phyloP scores from a whole-genome alignment of 2,329 filamentous ascomycete species.

The Pseudogymnoascus sp. region DNA sequence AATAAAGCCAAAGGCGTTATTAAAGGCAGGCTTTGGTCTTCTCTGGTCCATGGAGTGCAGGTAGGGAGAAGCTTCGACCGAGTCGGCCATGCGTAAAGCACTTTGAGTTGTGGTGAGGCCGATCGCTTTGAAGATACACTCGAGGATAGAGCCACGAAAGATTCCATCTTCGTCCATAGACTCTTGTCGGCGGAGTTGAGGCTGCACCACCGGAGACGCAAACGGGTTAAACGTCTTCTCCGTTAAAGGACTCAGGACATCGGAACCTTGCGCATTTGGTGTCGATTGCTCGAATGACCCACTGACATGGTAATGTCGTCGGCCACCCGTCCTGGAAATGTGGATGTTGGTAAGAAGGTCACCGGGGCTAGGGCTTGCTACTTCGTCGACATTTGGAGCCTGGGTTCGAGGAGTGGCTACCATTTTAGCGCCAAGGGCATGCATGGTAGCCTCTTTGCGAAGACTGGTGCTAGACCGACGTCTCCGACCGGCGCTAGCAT shows the following conservation, averaged over 20 bases:
- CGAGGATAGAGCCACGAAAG: conserved; percentile 83
- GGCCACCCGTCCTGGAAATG: conserved; percentile 53
- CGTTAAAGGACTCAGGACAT: conserved; percentile 30
- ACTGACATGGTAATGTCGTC: conserved; percentile 27
- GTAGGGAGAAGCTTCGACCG: conserved; percentile 77
- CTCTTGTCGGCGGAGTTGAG: conserved; percentile 64
- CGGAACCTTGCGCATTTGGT: conserved; percentile 27
- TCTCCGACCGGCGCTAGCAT: conserved; percentile 58
- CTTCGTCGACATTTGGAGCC: conserved; percentile 26
- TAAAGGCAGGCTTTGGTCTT: conserved; percentile 74
- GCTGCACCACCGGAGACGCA: conserved; percentile 40
- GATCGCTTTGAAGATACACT: conserved; percentile 93
- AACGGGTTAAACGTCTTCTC: conserved; percentile 52
- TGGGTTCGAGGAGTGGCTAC: conserved; percentile 14
- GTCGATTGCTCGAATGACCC: conserved; percentile 19
- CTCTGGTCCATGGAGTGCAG: conserved; percentile 78
- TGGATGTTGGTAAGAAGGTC: conserved; percentile 78
- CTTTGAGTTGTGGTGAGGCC: conserved; percentile 68
- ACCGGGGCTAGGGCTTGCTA: conserved; percentile 56
- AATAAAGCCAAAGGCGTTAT: conserved; percentile 83
- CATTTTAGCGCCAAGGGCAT: conserved; percentile 40
- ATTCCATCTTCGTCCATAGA: conserved; percentile 80
- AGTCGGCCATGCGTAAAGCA: conserved; percentile 60
- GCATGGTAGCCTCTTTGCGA: conserved; percentile 71
- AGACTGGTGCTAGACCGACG: conserved; percentile 68